A percentile compares a stretch with the other conserved stretches of the same genome.
phyloP scores from a whole-genome alignment of 2,329 filamentous ascomycete species.

The Dendrostoma leiphaemia region DNA sequence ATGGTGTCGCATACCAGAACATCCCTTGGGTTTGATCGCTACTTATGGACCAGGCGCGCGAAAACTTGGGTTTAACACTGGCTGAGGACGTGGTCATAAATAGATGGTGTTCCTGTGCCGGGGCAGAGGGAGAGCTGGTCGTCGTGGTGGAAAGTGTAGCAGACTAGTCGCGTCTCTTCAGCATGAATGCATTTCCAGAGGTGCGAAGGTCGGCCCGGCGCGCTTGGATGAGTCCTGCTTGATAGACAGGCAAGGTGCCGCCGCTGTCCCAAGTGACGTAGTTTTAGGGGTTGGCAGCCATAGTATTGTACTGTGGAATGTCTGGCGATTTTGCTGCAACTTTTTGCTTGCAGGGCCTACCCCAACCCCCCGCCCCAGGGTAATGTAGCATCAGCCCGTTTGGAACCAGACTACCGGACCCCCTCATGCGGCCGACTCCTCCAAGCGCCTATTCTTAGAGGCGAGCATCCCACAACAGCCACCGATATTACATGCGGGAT shows the following conservation, averaged over 20 bases:
- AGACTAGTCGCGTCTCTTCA: neutral
- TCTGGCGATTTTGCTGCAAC: too few relatives aligned
- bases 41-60: constrained; percentile 9
- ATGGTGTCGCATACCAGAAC: constrained; percentile 35
- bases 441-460: constrained; percentile 11
- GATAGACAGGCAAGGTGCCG: neutral
- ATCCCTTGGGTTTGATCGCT: constrained; percentile 1
- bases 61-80: neutral
- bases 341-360: neutral
- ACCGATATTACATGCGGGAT: neutral
- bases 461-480: constrained; percentile 3
- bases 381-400: neutral
- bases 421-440: constrained; percentile 10
- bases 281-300: too few relatives aligned
- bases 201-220: neutral
- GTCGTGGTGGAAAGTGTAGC: neutral
- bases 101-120: neutral
- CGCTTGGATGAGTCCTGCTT: neutral
- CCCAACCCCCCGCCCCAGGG: neutral
- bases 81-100: neutral
- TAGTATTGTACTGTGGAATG: too few relatives aligned
- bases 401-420: constrained; percentile 14
- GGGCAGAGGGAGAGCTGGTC: neutral
- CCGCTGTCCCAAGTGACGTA: constrained; percentile 4
- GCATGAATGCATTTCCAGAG: neutral